Conservation (phyloP, 2,329 filamentous ascomycete genomes). For the Aspergillus sp. region DNA sequence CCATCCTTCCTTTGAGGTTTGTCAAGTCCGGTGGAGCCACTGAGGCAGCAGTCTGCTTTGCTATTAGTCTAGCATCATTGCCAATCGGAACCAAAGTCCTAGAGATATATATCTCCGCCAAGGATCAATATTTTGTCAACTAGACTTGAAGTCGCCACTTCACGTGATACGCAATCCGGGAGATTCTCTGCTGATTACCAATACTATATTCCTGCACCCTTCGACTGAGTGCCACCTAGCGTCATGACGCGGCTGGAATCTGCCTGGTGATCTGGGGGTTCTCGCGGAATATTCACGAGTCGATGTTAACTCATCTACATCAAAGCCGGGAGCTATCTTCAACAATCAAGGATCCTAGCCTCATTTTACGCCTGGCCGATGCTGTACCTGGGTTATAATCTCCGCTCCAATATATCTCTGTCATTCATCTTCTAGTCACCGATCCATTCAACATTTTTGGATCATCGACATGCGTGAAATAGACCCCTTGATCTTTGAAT, state of each 20-base stretch:
- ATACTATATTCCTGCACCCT: background rate
- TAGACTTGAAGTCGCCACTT: background rate
- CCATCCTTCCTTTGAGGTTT: background rate
- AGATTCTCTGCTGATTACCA: background rate
- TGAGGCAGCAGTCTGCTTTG: background rate
- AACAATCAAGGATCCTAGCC: background rate
- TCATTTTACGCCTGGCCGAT: background rate
- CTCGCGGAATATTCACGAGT: background rate
- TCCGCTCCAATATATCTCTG: background rate
- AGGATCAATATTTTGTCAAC: background rate
- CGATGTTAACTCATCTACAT: background rate
- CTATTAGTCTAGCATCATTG: background rate
- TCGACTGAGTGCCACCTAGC: background rate
- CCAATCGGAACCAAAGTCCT: background rate
- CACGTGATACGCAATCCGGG: background rate
- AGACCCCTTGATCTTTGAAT: constrained; percentile 51
- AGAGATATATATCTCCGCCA: background rate
- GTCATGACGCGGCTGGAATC: background rate
- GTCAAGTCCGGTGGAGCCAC: background rate
- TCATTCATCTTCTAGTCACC: background rate
- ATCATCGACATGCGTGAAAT: constrained; percentile 40
- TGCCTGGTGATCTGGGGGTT: background rate
- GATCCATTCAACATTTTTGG: background rate
- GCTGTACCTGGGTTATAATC: background rate
- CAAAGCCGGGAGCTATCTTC: background rate